Evolutionary conservation across 805 yeast species (phyloP).

Genomic region (Wickerhamomyces queroliae): DNA sequence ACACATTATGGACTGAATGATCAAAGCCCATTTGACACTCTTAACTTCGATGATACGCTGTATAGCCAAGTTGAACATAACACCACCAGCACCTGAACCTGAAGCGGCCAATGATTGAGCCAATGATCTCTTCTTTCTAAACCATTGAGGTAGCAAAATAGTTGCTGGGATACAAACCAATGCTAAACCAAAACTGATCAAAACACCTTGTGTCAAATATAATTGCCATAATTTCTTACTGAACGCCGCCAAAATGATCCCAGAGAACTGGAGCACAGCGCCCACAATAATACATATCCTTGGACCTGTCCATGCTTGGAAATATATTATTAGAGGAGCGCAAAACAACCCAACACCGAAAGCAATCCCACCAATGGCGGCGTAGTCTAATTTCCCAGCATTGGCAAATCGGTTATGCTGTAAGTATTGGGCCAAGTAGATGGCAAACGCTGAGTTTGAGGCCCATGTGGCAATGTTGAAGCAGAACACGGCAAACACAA

Average conservation of each 20-base stretch:
- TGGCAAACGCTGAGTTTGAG: conserved; percentile 37
- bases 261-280: conserved; percentile 42
- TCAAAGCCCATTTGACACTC: conserved; percentile 28
- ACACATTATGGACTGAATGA: conserved; percentile 33
- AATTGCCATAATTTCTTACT: conserved; percentile 57
- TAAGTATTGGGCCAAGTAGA: conserved; percentile 56
- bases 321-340: conserved; percentile 46
- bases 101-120: conserved; percentile 33
- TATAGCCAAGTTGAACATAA: conserved; percentile 32
- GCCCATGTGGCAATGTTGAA: conserved; percentile 24
- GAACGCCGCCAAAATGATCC: conserved; percentile 55
- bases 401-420: conserved; percentile 42
- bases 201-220: conserved; percentile 60
- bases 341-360: conserved; percentile 50
- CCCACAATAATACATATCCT: conserved; percentile 44
- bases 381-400: conserved; percentile 53
- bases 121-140: conserved; percentile 51
- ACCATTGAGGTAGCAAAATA: conserved; percentile 65
- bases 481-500: conserved; percentile 15
- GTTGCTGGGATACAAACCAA: conserved; percentile 52
- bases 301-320: conserved; percentile 42
- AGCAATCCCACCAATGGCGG: conserved; percentile 64
- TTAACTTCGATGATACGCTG: conserved; percentile 27
- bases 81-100: conserved; percentile 41
- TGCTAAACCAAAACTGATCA: conserved; percentile 49